These are phyloP conservation scores for Curvularia hawaiiensis DNA, from an alignment of 2,329 filamentous ascomycete species.

Conservation along the genomic window DNA sequence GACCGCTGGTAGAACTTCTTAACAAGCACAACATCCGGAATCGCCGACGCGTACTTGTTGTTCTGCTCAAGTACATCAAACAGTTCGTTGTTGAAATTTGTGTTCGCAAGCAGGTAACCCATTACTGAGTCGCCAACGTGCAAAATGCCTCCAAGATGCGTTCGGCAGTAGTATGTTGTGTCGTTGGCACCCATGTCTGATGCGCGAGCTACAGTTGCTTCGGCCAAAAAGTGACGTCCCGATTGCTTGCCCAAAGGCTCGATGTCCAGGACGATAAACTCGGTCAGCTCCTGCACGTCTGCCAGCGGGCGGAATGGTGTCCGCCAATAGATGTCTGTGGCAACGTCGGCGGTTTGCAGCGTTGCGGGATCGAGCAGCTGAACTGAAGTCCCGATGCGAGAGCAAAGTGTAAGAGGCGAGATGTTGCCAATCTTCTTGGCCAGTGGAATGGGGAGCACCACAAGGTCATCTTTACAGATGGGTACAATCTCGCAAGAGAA, in stretches of 20 bases:
- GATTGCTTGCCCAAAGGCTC: constrained; percentile 76
- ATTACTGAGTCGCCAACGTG: constrained; percentile 90
- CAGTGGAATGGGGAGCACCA: constrained; percentile 88
- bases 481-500: constrained; percentile 89
- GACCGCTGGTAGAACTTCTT: constrained; percentile 95
- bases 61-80: constrained; percentile 84
- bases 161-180: constrained; percentile 85
- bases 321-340: constrained; percentile 85
- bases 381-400: constrained; percentile 85
- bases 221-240: constrained; percentile 82
- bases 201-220: constrained; percentile 85
- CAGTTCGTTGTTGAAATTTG: constrained; percentile 90
- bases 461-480: constrained; percentile 95
- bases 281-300: constrained; percentile 81
- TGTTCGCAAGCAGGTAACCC: constrained; percentile 88
- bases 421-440: constrained; percentile 91
- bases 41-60: constrained; percentile 71
- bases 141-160: constrained; percentile 84
- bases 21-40: constrained; percentile 92
- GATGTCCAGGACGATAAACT: constrained; percentile 95
- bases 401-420: constrained; percentile 81
- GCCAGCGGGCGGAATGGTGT: constrained; percentile 83
- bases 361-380: constrained; percentile 90
- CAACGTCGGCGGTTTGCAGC: constrained; percentile 87
- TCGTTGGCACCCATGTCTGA: constrained; percentile 87